Evolutionary conservation across 306 rosid species (phyloP), one percentile per base, ranked within the genome.

Genomic region (Medicago lupulina): DNA sequence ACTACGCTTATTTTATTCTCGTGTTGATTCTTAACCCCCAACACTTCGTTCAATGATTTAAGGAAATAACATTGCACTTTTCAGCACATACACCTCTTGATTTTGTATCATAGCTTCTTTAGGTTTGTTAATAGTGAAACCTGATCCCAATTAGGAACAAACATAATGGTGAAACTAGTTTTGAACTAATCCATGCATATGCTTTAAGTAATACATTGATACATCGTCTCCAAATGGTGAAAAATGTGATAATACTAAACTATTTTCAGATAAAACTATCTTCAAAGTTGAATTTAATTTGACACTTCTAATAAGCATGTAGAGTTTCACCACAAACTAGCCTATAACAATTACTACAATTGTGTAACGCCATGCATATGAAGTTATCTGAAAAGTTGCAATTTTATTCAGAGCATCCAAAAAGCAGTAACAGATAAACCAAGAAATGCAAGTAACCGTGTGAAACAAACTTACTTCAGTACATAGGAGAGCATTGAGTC

Each of bases 401-500:
- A 72, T 59, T 59, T 43, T 28, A 18, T n/a, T 25, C 28, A 0
- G 57, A 76, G 64, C 67, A 72, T 25, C 64, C 64, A 67, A 46
- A 71, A 77, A 62, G 79, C 36, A 76, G 63, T 51, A 74, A 68
- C 50, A 59, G 78, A 36, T 38, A 70, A 81, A 67, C 41, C 70
- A 55, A 66, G 53, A 73, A 74, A 60, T 78, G 59, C 70, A 57
- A 82, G 59, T 57, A 47, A 59, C 59, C 43, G 38, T 8, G 39
- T 31, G 55, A 55, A 80, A 74, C 46, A 53, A 41, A 84, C 96
- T 87, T 86, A 95, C 98, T 86, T 95, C 98, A 38, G 89, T 83
- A 80, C 88, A 83, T 67, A 95, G 80, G 71, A 95, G 95, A 80
- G 97, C 92, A 76, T 83, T 89, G 62, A 95, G 95, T 70, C 98